Conservation (phyloP, 2,329 filamentous ascomycete species). For the Botryosphaeria dothidea region DNA sequence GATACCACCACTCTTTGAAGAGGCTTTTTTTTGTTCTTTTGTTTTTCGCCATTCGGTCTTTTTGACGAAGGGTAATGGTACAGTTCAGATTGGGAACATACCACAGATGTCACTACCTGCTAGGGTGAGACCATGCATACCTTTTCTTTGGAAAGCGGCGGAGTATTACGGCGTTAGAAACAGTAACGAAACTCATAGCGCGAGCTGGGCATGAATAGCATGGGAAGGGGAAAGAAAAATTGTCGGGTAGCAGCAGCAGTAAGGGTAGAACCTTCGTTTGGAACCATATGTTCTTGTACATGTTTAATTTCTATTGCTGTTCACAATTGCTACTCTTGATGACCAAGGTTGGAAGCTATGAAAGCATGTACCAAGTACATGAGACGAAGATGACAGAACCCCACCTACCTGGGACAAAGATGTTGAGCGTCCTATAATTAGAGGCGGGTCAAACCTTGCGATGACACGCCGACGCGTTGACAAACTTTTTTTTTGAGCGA, state of each 20-base stretch:
- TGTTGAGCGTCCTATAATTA: not conserved
- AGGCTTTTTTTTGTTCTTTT: not conserved
- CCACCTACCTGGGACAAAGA: not conserved
- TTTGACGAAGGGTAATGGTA: not conserved
- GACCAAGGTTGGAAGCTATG: no score
- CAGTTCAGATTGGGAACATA: not conserved
- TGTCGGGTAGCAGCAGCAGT: no score
- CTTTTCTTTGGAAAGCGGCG: not conserved
- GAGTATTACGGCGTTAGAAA: not conserved
- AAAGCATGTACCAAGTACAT: not conserved
- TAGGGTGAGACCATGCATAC: not conserved
- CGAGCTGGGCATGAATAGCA: not conserved
- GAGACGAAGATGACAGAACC: not conserved
- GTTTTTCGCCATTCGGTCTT: not conserved
- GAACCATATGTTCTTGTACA: not conserved
- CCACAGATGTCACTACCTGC: not conserved
- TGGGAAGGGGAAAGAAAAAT: no score
- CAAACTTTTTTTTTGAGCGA: not conserved
- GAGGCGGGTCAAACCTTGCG: not conserved
- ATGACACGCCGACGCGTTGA: not conserved
- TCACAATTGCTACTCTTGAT: not conserved
- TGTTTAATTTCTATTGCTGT: conserved; percentile 7
- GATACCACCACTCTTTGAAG: conserved; percentile 15
- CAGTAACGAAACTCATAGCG: not conserved
- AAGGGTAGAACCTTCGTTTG: not conserved